These are phyloP conservation scores for Angophora floribunda DNA, from an alignment of 345 rosid species.

Conservation along the genomic window DNA sequence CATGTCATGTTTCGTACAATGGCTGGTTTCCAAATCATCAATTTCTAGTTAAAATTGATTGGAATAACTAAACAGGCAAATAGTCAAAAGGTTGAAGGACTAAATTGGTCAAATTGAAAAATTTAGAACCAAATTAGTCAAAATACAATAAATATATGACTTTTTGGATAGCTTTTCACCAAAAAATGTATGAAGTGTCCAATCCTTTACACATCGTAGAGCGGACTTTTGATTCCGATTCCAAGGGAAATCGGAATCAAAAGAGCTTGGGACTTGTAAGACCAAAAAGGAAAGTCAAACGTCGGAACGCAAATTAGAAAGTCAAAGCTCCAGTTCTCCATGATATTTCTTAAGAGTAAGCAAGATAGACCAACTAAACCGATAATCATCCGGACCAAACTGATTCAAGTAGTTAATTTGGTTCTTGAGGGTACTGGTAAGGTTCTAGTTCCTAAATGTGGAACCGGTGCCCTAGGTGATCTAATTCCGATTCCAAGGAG, in stretches of 20 bases:
- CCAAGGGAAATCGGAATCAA: no score
- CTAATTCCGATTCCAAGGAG: no score
- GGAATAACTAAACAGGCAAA: rapidly evolving
- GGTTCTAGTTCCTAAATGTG: no score
- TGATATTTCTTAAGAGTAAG: not conserved
- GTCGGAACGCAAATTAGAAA: not conserved
- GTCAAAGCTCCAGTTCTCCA: not conserved
- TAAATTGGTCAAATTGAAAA: not conserved
- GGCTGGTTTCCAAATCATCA: rapidly evolving
- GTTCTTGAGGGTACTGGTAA: no score
- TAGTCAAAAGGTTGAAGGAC: not conserved
- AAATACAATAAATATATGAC: not conserved
- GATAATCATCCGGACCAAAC: no score
- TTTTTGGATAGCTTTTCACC: not conserved
- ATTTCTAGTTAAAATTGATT: not conserved
- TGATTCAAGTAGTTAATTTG: no score
- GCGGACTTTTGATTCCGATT: not conserved
- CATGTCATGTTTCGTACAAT: rapidly evolving
- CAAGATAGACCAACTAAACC: no score
- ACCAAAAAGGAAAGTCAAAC: not conserved
- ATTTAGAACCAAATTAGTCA: rapidly evolving
- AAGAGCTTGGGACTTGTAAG: not conserved
- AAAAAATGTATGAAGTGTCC: not conserved
- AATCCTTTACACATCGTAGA: not conserved
- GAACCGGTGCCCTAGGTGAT: no score